These are phyloP conservation scores for Suhomyces atakaporum DNA, from an alignment of 1,139 yeast species.

Conservation along the genomic window DNA sequence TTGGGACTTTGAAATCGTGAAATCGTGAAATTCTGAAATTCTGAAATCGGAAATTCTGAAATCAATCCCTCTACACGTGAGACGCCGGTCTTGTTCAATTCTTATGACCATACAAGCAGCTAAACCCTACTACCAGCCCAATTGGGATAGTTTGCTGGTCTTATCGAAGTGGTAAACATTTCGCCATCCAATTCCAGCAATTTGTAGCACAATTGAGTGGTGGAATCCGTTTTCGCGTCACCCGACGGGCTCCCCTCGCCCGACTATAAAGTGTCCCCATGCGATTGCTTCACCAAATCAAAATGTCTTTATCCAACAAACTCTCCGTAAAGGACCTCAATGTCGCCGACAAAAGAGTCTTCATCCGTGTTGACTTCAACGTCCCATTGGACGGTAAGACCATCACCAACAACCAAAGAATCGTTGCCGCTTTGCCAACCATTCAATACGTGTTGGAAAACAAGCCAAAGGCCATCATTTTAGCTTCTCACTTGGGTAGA, in stretches of 20 bases:
- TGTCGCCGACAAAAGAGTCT: conserved; percentile 86
- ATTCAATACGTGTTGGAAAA: conserved; percentile 89
- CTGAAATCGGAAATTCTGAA: too few relatives aligned
- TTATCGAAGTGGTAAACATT: too few relatives aligned
- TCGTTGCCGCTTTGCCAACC: conserved; percentile 97
- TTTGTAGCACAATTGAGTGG: too few relatives aligned
- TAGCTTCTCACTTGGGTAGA: conserved; percentile 97
- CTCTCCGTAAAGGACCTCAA: conserved; percentile 87
- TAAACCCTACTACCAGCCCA: too few relatives aligned
- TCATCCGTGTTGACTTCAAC: conserved; percentile 96
- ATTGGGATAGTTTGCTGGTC: too few relatives aligned
- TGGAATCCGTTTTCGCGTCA: conserved; percentile 2
- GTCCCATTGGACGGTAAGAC: conserved; percentile 94
- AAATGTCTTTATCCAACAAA: conserved; percentile 89
- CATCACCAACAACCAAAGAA: conserved; percentile 98
- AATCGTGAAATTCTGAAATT: too few relatives aligned
- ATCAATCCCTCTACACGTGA: too few relatives aligned
- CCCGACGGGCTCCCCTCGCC: conserved; percentile 12
- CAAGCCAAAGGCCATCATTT: conserved; percentile 82
- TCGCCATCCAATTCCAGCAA: too few relatives aligned
- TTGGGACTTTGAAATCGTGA: too few relatives aligned
- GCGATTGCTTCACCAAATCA: conserved; percentile 8
- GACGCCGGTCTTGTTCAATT: too few relatives aligned
- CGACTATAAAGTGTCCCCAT: conserved; percentile 4
- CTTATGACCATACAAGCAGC: too few relatives aligned